Percentiles rank a stretch among this genome's conserved stretches.
These are phyloP conservation scores for Decorospora gaudefroyi DNA, from an alignment of 2,329 filamentous ascomycete genomes.

Conservation along the genomic window DNA sequence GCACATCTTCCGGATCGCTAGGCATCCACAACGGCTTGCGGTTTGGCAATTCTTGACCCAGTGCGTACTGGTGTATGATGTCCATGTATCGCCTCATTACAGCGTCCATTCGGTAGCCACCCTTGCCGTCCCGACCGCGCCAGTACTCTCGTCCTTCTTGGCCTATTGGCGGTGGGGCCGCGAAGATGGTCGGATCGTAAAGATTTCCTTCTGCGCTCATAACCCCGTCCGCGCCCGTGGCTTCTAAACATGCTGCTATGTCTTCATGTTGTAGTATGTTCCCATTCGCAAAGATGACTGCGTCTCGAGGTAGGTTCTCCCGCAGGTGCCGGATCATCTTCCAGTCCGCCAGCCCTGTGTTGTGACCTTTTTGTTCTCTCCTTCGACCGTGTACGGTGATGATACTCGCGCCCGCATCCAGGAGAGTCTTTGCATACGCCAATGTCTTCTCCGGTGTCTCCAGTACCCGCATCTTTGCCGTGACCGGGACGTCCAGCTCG, in stretches of 20 bases:
- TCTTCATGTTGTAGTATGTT: conserved; percentile 85
- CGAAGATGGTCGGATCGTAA: conserved; percentile 87
- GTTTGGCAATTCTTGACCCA: conserved; percentile 66
- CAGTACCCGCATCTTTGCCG: conserved; percentile 90
- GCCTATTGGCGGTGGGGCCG: conserved; percentile 64
- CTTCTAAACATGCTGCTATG: conserved; percentile 74
- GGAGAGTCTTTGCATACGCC: conserved; percentile 83
- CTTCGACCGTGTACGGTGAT: conserved; percentile 88
- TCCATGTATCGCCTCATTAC: conserved; percentile 87
- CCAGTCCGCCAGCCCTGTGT: conserved; percentile 95
- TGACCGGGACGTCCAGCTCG: conserved; percentile 80
- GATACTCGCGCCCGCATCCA: conserved; percentile 87
- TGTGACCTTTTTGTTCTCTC: conserved; percentile 92
- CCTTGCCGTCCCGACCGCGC: conserved; percentile 75
- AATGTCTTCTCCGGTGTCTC: conserved; percentile 86
- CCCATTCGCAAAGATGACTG: conserved; percentile 95
- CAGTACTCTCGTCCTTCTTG: conserved; percentile 79
- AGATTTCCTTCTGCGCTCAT: conserved; percentile 98
- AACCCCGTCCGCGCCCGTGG: conserved; percentile 85
- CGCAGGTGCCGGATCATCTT: conserved; percentile 77
- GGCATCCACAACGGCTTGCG: conserved; percentile 76
- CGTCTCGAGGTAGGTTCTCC: conserved; percentile 80
- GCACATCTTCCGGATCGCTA: conserved; percentile 50
- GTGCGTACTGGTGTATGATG: conserved; percentile 79
- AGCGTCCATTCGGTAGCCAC: conserved; percentile 87